Conservation (phyloP, 352 stramenopile species). For the Phytophthora citricola region DNA sequence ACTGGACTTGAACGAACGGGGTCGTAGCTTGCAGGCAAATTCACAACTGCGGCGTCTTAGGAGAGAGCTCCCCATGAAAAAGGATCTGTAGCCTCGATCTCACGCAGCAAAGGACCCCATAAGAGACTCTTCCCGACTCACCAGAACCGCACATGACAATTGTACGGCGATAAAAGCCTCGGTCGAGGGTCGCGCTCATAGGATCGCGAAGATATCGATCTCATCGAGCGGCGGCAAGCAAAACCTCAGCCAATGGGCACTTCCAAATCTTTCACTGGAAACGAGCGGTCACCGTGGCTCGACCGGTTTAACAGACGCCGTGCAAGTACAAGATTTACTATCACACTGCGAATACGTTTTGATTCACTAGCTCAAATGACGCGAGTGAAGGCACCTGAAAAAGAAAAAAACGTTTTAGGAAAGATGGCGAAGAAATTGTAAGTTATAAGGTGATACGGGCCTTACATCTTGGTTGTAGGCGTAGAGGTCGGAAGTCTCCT, state of each 20-base stretch:
- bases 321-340: too few relatives aligned
- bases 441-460: too few relatives aligned
- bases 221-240: conserved; percentile 6
- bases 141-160: conserved; percentile 21
- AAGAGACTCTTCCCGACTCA: conserved; percentile 21
- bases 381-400: too few relatives aligned
- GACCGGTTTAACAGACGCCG: conserved; percentile 1
- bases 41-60: conserved; percentile 19
- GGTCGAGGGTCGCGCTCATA: conserved; percentile 10
- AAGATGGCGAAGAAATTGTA: too few relatives aligned
- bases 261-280: conserved; percentile 11
- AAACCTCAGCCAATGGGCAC: neutral
- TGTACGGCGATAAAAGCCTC: conserved; percentile 14
- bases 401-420: too few relatives aligned
- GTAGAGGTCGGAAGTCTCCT: too few relatives aligned
- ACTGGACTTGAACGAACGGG: conserved; percentile 10
- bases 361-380: too few relatives aligned
- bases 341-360: too few relatives aligned
- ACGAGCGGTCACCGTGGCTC: conserved; percentile 7
- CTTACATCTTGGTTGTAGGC: too few relatives aligned
- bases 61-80: neutral
- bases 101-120: conserved; percentile 11
- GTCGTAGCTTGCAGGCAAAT: conserved; percentile 26
- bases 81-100: conserved; percentile 12
- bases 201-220: neutral